Evolutionary conservation across 352 stramenopile genomes (phyloP).

Genomic region (Hyaloperonospora arabidopsidis): DNA sequence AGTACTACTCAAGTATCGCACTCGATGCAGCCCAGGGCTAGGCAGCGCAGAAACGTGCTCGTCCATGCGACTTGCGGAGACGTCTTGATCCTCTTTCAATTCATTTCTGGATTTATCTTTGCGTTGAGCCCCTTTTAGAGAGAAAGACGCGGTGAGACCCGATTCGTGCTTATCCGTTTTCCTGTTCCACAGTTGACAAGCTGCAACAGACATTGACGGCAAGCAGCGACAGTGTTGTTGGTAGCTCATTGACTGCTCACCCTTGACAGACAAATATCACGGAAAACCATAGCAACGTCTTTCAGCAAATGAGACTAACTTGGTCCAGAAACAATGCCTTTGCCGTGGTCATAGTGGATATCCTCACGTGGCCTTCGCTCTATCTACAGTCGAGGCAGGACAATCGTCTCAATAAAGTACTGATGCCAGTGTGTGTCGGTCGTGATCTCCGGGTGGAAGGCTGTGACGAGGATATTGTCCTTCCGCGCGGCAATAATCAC

Average conservation of each 20-base stretch:
- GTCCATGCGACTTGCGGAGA: constrained; percentile 21
- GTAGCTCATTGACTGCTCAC: constrained; percentile 16
- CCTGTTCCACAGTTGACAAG: constrained; percentile 27
- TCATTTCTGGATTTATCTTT: constrained; percentile 23
- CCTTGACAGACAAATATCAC: too few species aligned
- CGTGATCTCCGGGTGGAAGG: constrained; percentile 95
- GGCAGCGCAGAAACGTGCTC: constrained; percentile 30
- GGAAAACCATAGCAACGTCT: too few species aligned
- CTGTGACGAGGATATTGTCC: constrained; percentile 89
- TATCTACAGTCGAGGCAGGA: constrained; percentile 41
- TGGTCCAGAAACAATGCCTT: too few species aligned
- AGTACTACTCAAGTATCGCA: constrained; percentile 81
- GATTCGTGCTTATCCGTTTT: constrained; percentile 11
- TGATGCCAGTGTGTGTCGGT: constrained; percentile 90
- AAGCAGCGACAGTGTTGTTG: constrained; percentile 20
- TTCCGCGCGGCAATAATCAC: constrained; percentile 79
- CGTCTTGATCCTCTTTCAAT: constrained; percentile 16
- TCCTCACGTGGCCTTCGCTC: not conserved
- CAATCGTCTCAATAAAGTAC: constrained; percentile 87
- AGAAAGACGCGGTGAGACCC: too few species aligned
- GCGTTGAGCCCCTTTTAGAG: constrained; percentile 2
- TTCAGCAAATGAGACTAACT: too few species aligned
- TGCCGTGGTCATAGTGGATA: not conserved
- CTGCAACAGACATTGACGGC: constrained; percentile 17
- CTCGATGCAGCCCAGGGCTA: constrained; percentile 68